These are phyloP conservation scores for Wickerhamiella cacticola DNA, from an alignment of 805 yeast species.

Conservation along the genomic window DNA sequence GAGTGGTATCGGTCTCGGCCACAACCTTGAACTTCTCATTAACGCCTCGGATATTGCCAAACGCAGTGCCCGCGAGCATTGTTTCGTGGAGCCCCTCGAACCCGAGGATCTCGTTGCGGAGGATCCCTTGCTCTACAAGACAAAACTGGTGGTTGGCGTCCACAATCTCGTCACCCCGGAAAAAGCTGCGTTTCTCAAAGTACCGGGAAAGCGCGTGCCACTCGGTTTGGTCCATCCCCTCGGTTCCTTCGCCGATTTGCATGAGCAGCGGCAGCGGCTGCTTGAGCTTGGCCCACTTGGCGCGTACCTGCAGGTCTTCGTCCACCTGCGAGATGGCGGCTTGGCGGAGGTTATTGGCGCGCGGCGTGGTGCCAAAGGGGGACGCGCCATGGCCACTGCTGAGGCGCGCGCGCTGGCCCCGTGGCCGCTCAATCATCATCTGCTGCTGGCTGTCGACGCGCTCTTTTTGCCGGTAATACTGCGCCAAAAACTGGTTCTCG, in stretches of 20 bases:
- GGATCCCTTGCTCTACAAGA: constrained; percentile 33
- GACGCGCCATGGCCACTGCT: not conserved
- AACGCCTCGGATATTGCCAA: constrained; percentile 47
- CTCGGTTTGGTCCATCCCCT: constrained; percentile 33
- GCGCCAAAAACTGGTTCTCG: constrained; percentile 72
- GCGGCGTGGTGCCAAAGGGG: constrained; percentile 22
- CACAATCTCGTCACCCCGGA: constrained; percentile 35
- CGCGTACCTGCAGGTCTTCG: constrained; percentile 24
- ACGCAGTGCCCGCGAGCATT: constrained; percentile 61
- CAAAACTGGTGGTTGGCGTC: constrained; percentile 40
- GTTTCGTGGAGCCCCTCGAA: constrained; percentile 37
- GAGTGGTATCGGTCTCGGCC: constrained; percentile 48
- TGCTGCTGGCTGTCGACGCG: not conserved
- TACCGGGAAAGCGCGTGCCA: constrained; percentile 55
- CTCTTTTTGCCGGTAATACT: constrained; percentile 38
- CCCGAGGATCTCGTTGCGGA: constrained; percentile 7
- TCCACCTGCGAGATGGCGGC: constrained; percentile 28
- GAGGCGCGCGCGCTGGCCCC: not conserved
- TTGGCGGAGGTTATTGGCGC: constrained; percentile 20
- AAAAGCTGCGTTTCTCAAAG: constrained; percentile 40
- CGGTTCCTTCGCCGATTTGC: constrained; percentile 41
- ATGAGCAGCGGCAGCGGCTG: constrained; percentile 55
- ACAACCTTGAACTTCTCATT: constrained; percentile 37
- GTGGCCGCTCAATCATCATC: not conserved
- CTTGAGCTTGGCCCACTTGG: constrained; percentile 29